Base-by-base conservation (phyloP, 2,329 filamentous ascomycete genomes). In the Corniculantispora saksenae region DNA sequence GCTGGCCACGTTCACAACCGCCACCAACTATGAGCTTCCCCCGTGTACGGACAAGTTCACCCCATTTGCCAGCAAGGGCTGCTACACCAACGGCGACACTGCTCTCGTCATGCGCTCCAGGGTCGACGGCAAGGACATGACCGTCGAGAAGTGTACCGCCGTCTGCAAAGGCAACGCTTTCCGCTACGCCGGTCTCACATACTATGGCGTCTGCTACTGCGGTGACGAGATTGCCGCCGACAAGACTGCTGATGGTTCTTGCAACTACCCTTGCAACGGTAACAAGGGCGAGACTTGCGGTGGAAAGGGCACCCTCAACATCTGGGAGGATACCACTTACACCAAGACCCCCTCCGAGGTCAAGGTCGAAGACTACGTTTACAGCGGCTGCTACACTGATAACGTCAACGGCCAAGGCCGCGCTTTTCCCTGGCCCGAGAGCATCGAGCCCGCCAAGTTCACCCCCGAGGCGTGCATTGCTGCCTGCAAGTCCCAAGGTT, bases 301-400 rank as follows among this genome's bases (percentile, higher is more conserved):
- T 62, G 81, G 82, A 23, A 76, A 80, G 63, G 75, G 77, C 10
- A 70, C 74, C 35, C 80, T 86, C 66, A 83, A 83, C 2, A 66
- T 83, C 70, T 84, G 77, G 71, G 75, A 81, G 70, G 83, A 85
- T 58, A 78, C 81, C 4, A 84, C 81, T 35, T 84, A 82, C 68
- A 72, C 78, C 55, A 76, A 78, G 27, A 75, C 76, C 66, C 81
- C 78, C 67, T 77, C 75, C 23, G 76, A 83, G 59, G 73, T 82
- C 29, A 82, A 80, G 27, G 77, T 83, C 53, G 78, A 79, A 61
- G 79, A 82, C 54, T 91, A 88, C 80, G 78, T 79, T 51, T 83
- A 86, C 68, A 73, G 84, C n/a, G 89, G 89, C 63, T 92, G 89
- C 77, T 89, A 84, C 70, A 80, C 77, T 32, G 84, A 85, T 67